Base-by-base conservation (phyloP, 169 alveolate species). In the Plasmodium gonderi region DNA sequence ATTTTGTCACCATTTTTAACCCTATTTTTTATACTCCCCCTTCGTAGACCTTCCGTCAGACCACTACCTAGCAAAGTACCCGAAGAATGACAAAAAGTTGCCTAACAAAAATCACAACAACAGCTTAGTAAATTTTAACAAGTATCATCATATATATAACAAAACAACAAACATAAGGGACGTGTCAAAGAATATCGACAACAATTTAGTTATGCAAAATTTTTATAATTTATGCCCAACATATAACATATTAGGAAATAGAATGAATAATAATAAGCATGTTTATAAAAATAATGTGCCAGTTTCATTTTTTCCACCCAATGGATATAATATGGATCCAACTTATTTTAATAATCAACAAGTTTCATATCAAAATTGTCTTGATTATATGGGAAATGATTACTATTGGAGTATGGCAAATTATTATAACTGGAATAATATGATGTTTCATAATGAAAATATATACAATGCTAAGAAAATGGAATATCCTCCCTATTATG, bases 401-500 rank as follows among this genome's bases (percentile, higher is more conserved):
- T 82, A 82, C 75, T 29, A 44, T 36, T 82, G 78, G 54, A 82
- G 60, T 8, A 14, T 31, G 29, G 45, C 78, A 26, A 68, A 82
- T 38, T 45, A 68, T 17, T 54, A 68, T 36, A 82, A 68, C 14
- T 82, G 82, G 81, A 82, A 82, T 45, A 82, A 82, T 36, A 31
- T 69, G 40, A 6, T 68, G 33, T 45, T 67, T 3, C 65, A 82
- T 14, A 67, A 47, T 82, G 80, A 82, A 4, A 82, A 82, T 42
- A 23, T 82, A 42, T 82, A 68, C 60, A 68, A 23, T 38, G 49
- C 91, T 1, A 82, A 68, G 54, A 67, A 82, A n/a, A 45, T 68
- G 38, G 54, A 65, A 45, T 44, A 54, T 20, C 91, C 91, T 20
- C 91, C 91, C 36, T 68, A 68, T 47, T 68, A 82, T 38, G 45